Conservation (phyloP, 352 stramenopile genomes). For the Aphanomyces cochlioides region DNA sequence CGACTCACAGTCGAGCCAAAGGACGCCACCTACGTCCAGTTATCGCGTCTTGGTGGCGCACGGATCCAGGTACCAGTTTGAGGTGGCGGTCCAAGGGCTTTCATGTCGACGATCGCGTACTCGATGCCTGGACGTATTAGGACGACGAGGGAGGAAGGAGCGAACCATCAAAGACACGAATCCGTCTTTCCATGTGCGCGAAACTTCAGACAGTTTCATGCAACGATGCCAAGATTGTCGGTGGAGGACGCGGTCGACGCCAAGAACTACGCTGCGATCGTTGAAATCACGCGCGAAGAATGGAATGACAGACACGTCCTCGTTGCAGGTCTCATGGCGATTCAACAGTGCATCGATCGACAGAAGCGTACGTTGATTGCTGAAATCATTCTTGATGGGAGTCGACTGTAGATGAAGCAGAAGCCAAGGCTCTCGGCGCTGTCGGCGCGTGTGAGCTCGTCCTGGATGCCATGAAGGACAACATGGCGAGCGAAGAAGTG, state of each 20-base stretch:
- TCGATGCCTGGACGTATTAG: no score
- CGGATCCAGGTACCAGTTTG: no score
- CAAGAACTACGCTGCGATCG: constrained; percentile 13
- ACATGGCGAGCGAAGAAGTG: constrained; percentile 16
- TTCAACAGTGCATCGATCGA: constrained; percentile 24
- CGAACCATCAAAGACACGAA: no score
- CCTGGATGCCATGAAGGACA: not conserved
- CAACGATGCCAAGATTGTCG: not conserved
- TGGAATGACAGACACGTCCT: constrained; percentile 1
- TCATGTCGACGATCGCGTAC: no score
- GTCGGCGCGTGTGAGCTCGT: constrained; percentile 19
- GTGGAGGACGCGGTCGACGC: constrained; percentile 1
- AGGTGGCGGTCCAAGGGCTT: no score
- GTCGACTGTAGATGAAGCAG: constrained; percentile 5
- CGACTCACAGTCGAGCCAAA: not conserved
- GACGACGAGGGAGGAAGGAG: no score
- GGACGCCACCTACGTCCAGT: no score
- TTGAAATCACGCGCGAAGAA: not conserved
- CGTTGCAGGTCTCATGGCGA: constrained; percentile 16
- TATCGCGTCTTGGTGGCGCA: no score
- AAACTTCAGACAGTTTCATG: no score
- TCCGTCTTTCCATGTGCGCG: no score
- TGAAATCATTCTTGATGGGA: not conserved
- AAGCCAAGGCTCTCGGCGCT: constrained; percentile 19
- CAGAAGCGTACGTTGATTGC: not conserved